Evolutionary conservation across 139 green algal species (phyloP).

Genomic region (Volvox reticuliferus): DNA sequence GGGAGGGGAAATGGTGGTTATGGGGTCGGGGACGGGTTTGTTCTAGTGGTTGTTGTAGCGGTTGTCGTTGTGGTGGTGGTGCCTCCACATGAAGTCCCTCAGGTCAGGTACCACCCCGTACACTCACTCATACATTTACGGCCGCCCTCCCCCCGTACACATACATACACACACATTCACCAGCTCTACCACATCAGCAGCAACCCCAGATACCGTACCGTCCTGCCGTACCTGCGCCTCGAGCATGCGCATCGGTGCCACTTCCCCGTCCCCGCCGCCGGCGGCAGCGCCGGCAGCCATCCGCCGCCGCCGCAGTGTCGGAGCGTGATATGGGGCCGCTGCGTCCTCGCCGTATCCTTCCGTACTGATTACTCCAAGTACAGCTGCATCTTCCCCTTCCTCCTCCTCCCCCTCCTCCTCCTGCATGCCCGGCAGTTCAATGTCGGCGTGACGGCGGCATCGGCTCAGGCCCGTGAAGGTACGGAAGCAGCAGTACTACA

Average conservation of each 20-base stretch:
- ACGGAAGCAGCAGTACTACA: too few relatives aligned
- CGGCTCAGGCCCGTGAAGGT: too few relatives aligned
- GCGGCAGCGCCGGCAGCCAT: neutral
- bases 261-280: neutral
- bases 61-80: too few relatives aligned
- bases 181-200: too few relatives aligned
- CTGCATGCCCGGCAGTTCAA: neutral
- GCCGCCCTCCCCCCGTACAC: neutral
- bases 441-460: too few relatives aligned
- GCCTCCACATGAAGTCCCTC: too few relatives aligned
- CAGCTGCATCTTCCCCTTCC: neutral
- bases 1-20: neutral
- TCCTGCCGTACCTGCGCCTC: constrained; percentile 15
- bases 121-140: neutral
- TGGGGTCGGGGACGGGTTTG: too few relatives aligned
- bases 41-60: too few relatives aligned
- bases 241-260: neutral
- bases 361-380: neutral
- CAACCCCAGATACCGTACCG: too few relatives aligned
- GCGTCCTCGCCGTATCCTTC: neutral
- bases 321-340: neutral
- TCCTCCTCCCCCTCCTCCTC: neutral
- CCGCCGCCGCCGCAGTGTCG: too few relatives aligned
- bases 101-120: too few relatives aligned
- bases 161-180: too few relatives aligned